These are phyloP conservation scores for Tuber melanosporum DNA, from an alignment of 495 filamentous ascomycete genomes.

Conservation along the genomic window DNA sequence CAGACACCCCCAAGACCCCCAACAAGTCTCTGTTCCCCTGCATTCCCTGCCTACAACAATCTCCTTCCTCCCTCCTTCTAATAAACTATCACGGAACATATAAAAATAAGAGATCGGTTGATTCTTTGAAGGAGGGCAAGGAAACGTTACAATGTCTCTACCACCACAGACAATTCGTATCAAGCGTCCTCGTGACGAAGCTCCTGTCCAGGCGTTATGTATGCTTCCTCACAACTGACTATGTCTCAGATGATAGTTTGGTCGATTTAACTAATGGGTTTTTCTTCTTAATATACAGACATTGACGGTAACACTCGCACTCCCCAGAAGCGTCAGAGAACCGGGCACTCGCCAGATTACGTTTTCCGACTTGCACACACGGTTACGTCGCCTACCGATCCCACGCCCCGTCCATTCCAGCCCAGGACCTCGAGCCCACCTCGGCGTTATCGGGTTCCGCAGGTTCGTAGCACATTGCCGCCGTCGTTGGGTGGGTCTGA, in stretches of 20 bases:
- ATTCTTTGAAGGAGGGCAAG: background rate
- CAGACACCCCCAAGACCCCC: background rate
- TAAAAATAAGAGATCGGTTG: background rate
- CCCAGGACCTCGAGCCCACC: constrained; percentile 13
- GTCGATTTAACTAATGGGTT: background rate
- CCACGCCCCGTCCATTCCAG: constrained; percentile 31
- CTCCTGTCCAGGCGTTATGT: constrained; percentile 38
- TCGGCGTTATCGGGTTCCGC: constrained; percentile 16
- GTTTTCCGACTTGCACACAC: constrained; percentile 39
- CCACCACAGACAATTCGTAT: constrained; percentile 39
- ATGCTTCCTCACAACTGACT: background rate
- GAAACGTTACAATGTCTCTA: constrained; percentile 23
- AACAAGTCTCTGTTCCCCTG: background rate
- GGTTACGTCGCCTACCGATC: constrained; percentile 28
- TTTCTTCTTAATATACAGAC: background rate
- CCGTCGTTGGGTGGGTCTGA: constrained; percentile 8
- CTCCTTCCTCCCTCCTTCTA: background rate
- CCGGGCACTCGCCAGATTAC: constrained; percentile 24
- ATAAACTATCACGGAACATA: background rate
- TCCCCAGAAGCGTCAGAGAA: constrained; percentile 30
- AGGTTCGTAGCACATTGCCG: constrained; percentile 30
- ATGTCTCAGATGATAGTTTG: background rate
- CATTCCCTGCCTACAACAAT: background rate
- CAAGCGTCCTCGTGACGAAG: constrained; percentile 41
- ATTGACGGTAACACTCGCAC: constrained; percentile 2